Conservation (phyloP, 2,329 filamentous ascomycete genomes). For the Penicillium rolfsii region DNA sequence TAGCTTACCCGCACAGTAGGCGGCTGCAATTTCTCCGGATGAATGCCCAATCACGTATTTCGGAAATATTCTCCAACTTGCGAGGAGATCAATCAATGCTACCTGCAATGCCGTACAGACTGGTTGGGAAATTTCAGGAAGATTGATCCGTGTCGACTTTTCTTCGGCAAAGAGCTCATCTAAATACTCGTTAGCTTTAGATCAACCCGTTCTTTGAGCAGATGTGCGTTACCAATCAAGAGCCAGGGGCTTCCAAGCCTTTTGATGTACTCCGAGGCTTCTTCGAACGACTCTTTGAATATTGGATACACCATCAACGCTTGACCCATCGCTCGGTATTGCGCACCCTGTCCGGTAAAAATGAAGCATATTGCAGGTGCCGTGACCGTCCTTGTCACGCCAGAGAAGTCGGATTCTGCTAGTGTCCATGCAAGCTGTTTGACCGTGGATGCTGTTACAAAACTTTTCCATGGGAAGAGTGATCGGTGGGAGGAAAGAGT, state of each 20-base stretch:
- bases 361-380: slow-evolving; percentile 35
- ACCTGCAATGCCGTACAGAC: slow-evolving; percentile 38
- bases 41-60: slow-evolving; percentile 36
- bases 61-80: slow-evolving; percentile 30
- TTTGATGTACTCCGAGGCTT: slow-evolving; percentile 29
- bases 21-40: slow-evolving; percentile 47
- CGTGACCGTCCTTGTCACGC: slow-evolving; percentile 11
- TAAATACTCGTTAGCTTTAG: slow-evolving; percentile 1
- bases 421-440: slow-evolving; percentile 24
- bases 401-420: slow-evolving; percentile 18
- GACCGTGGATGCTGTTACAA: slow-evolving; percentile 18
- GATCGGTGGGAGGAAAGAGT: slow-evolving; percentile 26
- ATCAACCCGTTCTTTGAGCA: not conserved
- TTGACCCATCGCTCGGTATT: slow-evolving; percentile 41
- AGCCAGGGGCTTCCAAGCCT: slow-evolving; percentile 32
- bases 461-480: slow-evolving; percentile 25
- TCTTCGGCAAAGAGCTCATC: slow-evolving; percentile 31
- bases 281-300: slow-evolving; percentile 27
- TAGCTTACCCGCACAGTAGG: slow-evolving; percentile 50
- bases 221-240: slow-evolving; percentile 21
- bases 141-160: slow-evolving; percentile 27
- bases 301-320: slow-evolving; percentile 33
- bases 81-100: slow-evolving; percentile 36
- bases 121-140: slow-evolving; percentile 34
- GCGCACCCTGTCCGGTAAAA: slow-evolving; percentile 47